Conservation (phyloP, 192 early-diverging fungal species). For the Coemansia sp. region DNA sequence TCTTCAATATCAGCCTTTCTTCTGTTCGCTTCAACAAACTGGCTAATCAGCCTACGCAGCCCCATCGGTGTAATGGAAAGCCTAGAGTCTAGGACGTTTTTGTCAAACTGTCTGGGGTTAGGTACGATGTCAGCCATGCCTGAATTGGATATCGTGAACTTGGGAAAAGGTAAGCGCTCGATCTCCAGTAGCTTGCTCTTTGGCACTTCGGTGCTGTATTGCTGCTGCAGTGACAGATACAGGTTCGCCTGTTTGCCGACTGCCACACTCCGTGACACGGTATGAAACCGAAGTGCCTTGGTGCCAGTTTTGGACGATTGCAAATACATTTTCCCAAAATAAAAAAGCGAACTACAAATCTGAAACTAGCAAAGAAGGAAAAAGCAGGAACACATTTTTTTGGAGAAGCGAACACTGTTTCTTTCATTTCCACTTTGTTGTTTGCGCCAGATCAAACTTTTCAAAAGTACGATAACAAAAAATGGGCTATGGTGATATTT, state of each 20-base stretch:
- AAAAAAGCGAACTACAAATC: background rate
- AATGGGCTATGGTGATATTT: no score
- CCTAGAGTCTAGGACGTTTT: slow-evolving; percentile 7
- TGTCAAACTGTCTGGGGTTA: slow-evolving; percentile 9
- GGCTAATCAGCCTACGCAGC: slow-evolving; percentile 15
- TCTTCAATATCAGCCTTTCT: background rate
- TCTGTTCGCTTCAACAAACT: slow-evolving; percentile 18
- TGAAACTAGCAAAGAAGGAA: background rate
- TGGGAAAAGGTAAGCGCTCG: slow-evolving; percentile 12
- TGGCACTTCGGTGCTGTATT: background rate
- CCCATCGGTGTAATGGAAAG: slow-evolving; percentile 5
- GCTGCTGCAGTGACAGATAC: background rate
- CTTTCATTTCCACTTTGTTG: no score
- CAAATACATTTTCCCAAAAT: slow-evolving; percentile 6
- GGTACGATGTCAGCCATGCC: slow-evolving; percentile 14
- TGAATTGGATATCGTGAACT: slow-evolving; percentile 11
- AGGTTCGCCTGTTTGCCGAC: background rate
- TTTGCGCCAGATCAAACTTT: no score
- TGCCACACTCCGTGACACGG: background rate
- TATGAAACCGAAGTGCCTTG: background rate
- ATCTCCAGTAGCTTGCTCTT: slow-evolving; percentile 9
- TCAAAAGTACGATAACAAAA: no score
- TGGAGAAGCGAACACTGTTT: no score
- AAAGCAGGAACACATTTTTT: background rate
- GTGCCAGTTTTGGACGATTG: background rate